Percentiles rank a stretch among this genome's conserved stretches.
Evolutionary conservation across 78 protist genomes (phyloP).

Genomic region (Monosiga brevicollis): DNA sequence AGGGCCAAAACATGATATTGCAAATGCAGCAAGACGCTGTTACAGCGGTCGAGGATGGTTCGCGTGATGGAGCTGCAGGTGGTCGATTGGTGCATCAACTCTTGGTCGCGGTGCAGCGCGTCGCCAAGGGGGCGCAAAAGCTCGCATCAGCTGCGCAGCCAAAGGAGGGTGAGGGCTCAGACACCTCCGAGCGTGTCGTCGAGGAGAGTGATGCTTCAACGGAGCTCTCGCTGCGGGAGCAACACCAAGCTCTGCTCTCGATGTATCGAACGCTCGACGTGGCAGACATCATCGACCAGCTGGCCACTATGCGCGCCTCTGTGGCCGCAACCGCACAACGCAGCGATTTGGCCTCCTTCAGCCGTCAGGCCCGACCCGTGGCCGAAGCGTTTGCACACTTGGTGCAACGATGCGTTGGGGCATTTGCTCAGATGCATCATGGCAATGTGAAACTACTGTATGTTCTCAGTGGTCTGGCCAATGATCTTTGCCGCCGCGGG

Average conservation of each 20-base stretch:
- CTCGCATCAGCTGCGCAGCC: not conserved
- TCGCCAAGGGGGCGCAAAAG: not conserved
- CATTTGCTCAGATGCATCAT: too few species aligned
- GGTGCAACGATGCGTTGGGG: too few species aligned
- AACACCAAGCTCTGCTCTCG: not conserved
- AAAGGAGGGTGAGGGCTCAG: not conserved
- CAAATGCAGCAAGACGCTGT: too few species aligned
- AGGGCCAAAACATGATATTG: too few species aligned
- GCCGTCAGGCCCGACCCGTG: not conserved
- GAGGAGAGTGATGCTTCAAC: not conserved
- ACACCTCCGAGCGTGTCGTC: not conserved
- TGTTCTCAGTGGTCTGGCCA: not conserved
- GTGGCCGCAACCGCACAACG: too few species aligned
- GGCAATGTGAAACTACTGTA: conserved; percentile 13
- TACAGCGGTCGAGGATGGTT: too few species aligned
- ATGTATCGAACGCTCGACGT: not conserved
- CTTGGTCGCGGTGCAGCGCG: not conserved
- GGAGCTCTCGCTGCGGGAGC: not conserved
- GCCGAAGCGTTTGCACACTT: too few species aligned
- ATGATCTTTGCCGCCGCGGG: not conserved
- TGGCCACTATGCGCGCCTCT: too few species aligned
- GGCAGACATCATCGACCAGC: not conserved
- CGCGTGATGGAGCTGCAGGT: too few species aligned
- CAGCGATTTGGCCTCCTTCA: too few species aligned
- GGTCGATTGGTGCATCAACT: not conserved